Evolutionary conservation across 2,329 filamentous ascomycete genomes (phyloP).

Genomic region (Aspergillus luchuensis): DNA sequence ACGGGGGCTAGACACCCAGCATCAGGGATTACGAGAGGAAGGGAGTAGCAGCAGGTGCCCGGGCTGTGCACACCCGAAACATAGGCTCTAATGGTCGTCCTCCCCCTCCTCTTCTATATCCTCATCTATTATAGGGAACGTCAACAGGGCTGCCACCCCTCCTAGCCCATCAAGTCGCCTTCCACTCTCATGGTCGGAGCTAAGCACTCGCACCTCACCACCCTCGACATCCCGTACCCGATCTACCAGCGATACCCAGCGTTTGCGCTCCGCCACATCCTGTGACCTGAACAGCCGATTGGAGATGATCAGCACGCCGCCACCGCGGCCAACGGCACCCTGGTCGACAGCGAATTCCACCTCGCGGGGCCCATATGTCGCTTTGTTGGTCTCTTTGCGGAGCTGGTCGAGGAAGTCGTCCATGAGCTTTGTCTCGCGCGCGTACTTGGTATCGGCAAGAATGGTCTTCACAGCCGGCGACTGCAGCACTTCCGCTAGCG

Average conservation of each 20-base stretch:
- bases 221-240: constrained; percentile 78
- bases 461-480: constrained; percentile 75
- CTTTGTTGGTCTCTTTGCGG: constrained; percentile 80
- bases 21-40: background rate
- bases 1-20: background rate
- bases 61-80: background rate
- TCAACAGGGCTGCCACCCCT: constrained; percentile 85
- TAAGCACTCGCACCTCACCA: constrained; percentile 85
- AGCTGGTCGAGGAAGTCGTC: constrained; percentile 79
- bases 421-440: constrained; percentile 79
- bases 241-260: constrained; percentile 84
- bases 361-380: constrained; percentile 85
- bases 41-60: background rate
- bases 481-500: constrained; percentile 82
- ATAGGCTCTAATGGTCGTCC: constrained; percentile 11
- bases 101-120: constrained; percentile 67
- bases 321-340: constrained; percentile 84
- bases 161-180: constrained; percentile 80
- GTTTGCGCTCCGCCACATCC: constrained; percentile 72
- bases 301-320: constrained; percentile 81
- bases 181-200: constrained; percentile 92
- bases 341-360: constrained; percentile 81
- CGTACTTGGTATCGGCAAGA: constrained; percentile 85
- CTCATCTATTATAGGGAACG: constrained; percentile 80
- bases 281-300: constrained; percentile 85